A percentile compares a stretch with the other conserved stretches of the same genome.
These are phyloP conservation scores for Acephala macrosclerotiorum DNA, from an alignment of 2,329 filamentous ascomycete genomes.

Conservation along the genomic window DNA sequence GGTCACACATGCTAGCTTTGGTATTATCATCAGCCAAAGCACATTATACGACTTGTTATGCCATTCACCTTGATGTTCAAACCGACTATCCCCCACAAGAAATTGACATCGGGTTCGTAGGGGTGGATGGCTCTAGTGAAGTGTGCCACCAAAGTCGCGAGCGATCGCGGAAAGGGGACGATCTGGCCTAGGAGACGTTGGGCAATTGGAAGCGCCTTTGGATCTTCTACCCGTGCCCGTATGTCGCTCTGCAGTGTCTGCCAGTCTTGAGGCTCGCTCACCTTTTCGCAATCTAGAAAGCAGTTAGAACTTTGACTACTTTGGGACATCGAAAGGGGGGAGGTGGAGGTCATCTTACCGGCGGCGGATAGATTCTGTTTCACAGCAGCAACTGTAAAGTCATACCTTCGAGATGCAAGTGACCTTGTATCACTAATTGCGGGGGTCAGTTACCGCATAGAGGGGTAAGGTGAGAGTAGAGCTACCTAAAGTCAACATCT, in stretches of 20 bases:
- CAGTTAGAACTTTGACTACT: too few species aligned
- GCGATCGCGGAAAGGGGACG: constrained; percentile 24
- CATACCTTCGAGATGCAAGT: constrained; percentile 27
- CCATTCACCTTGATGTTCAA: constrained; percentile 29
- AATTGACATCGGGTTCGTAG: constrained; percentile 18
- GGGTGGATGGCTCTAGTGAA: constrained; percentile 22
- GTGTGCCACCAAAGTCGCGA: constrained; percentile 17
- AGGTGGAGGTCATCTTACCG: too few species aligned
- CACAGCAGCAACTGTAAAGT: constrained; percentile 23
- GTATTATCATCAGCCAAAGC: neutral
- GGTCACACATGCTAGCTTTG: constrained; percentile 26
- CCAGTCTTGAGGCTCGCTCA: constrained; percentile 22
- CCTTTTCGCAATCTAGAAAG: constrained; percentile 14
- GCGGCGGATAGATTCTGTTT: constrained; percentile 18
- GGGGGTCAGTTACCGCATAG: neutral
- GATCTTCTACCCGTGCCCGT: constrained; percentile 17
- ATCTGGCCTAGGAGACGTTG: constrained; percentile 24
- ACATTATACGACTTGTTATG: neutral
- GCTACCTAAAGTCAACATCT: constrained; percentile 31
- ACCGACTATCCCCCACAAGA: constrained; percentile 31
- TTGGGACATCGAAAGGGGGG: too few species aligned
- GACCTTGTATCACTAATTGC: constrained; percentile 28
- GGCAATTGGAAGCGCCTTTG: constrained; percentile 8
- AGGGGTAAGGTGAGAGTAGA: neutral
- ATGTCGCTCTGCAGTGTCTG: constrained; percentile 27